A percentile compares a stretch with the other conserved stretches of the same genome.
Evolutionary conservation across 2,329 filamentous ascomycete genomes (phyloP).

Genomic region (Fusarium humuli): DNA sequence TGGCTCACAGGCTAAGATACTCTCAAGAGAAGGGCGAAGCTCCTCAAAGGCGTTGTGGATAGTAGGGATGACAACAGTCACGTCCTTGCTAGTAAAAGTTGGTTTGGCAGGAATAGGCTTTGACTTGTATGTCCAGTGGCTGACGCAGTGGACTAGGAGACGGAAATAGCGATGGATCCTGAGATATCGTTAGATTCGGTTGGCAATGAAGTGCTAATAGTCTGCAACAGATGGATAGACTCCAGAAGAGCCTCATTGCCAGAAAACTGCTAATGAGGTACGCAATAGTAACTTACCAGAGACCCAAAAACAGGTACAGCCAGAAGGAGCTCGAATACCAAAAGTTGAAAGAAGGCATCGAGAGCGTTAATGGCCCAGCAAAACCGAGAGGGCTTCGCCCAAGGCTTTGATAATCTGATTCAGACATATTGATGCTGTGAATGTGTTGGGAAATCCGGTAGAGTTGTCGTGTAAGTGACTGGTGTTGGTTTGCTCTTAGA

Average conservation of each 20-base stretch:
- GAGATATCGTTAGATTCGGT: slow-evolving; percentile 34
- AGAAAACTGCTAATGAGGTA: background rate
- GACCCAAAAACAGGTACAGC: slow-evolving; percentile 56
- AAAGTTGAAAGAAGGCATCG: slow-evolving; percentile 50
- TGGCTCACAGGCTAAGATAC: slow-evolving; percentile 77
- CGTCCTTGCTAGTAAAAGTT: slow-evolving; percentile 82
- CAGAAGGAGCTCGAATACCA: slow-evolving; percentile 61
- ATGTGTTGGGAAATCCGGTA: slow-evolving; percentile 30
- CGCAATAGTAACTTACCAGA: slow-evolving; percentile 58
- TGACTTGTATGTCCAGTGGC: slow-evolving; percentile 88
- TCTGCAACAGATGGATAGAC: background rate
- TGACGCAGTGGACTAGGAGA: slow-evolving; percentile 84
- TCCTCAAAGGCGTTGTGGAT: slow-evolving; percentile 90
- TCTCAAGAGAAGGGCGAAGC: slow-evolving; percentile 82
- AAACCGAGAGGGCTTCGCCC: slow-evolving; percentile 31
- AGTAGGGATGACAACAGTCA: slow-evolving; percentile 93
- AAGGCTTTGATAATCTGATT: slow-evolving; percentile 29
- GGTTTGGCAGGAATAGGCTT: slow-evolving; percentile 85
- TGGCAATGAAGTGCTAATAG: background rate
- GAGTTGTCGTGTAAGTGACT: slow-evolving; percentile 17
- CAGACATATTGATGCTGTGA: slow-evolving; percentile 38
- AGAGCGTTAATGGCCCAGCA: slow-evolving; percentile 30
- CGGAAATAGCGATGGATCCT: slow-evolving; percentile 91
- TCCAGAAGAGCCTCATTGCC: background rate
- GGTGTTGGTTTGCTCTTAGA: slow-evolving; percentile 38